Conservation (phyloP, 805 yeast species). For the Candida namnaoensis region DNA sequence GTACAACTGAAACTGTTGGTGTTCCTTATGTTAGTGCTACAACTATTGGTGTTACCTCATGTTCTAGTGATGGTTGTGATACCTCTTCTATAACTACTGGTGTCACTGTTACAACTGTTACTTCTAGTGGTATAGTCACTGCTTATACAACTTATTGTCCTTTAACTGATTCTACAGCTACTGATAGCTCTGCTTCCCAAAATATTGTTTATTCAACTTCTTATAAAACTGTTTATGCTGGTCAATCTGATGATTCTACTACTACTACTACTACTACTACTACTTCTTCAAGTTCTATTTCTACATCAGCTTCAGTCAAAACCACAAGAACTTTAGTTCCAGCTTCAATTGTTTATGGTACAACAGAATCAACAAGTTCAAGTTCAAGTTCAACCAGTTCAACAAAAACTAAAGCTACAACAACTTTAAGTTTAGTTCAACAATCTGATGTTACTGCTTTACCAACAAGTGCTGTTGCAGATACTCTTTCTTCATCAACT, state of each 20-base stretch:
- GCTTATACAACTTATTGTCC: constrained; percentile 9
- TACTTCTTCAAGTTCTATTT: constrained; percentile 3
- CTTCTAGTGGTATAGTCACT: constrained; percentile 6
- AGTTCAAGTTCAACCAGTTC: background rate
- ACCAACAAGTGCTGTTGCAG: constrained; percentile 9
- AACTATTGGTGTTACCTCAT: background rate
- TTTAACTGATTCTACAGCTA: constrained; percentile 11
- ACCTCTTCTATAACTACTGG: background rate
- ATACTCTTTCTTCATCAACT: constrained; percentile 4
- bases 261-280: constrained; percentile 3
- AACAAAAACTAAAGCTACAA: background rate
- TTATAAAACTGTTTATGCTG: too few relatives aligned
- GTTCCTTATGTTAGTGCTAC: background rate
- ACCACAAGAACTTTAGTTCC: background rate
- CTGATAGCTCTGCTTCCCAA: constrained; percentile 17
- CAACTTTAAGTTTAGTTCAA: background rate
- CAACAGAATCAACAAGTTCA: background rate
- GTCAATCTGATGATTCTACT: constrained; percentile 2
- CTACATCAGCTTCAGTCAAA: background rate
- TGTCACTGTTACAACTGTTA: constrained; percentile 7
- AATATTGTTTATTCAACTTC: background rate
- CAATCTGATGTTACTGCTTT: constrained; percentile 4
- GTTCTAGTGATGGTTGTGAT: background rate
- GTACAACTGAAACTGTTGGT: background rate
- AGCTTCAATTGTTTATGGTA: background rate